These are phyloP conservation scores for Lipomyces spencermartinsiae DNA, from an alignment of 805 yeast genomes.

Conservation along the genomic window DNA sequence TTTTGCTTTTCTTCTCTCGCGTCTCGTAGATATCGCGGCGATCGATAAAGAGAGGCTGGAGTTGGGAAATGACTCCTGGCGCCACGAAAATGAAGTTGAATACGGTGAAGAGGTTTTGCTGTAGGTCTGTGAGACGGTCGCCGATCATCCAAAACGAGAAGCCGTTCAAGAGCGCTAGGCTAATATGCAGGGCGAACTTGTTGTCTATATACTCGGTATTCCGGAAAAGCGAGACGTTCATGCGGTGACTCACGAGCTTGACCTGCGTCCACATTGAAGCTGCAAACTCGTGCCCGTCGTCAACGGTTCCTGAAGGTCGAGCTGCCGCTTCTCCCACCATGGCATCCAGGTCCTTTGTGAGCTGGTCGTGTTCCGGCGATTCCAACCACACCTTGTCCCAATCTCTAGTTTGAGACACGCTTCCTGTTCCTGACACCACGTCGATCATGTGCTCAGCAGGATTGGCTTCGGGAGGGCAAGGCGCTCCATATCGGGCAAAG, in stretches of 20 bases:
- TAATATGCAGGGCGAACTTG: conserved; percentile 57
- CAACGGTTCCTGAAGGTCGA: too few relatives aligned
- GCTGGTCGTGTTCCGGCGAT: conserved; percentile 30
- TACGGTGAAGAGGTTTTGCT: conserved; percentile 63
- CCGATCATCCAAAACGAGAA: conserved; percentile 70
- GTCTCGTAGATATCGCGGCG: conserved; percentile 72
- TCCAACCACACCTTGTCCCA: conserved; percentile 56
- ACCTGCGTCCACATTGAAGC: conserved; percentile 48
- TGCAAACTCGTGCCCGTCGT: conserved; percentile 25
- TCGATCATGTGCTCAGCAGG: conserved; percentile 94
- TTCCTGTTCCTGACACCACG: conserved; percentile 51
- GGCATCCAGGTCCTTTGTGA: too few relatives aligned
- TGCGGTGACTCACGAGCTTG: conserved; percentile 51
- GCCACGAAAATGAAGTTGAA: conserved; percentile 61
- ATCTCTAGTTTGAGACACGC: conserved; percentile 41
- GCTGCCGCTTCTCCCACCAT: too few relatives aligned
- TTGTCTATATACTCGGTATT: conserved; percentile 66
- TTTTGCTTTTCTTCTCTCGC: conserved; percentile 71
- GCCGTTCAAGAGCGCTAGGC: conserved; percentile 65
- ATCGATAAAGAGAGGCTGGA: conserved; percentile 62
- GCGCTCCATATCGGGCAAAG: conserved; percentile 72
- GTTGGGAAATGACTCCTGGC: conserved; percentile 63
- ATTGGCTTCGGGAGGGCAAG: conserved; percentile 71
- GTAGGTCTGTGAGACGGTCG: conserved; percentile 58
- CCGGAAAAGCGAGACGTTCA: conserved; percentile 58